Conservation (phyloP, 169 alveolate genomes). For the Plasmodium chabaudi region DNA sequence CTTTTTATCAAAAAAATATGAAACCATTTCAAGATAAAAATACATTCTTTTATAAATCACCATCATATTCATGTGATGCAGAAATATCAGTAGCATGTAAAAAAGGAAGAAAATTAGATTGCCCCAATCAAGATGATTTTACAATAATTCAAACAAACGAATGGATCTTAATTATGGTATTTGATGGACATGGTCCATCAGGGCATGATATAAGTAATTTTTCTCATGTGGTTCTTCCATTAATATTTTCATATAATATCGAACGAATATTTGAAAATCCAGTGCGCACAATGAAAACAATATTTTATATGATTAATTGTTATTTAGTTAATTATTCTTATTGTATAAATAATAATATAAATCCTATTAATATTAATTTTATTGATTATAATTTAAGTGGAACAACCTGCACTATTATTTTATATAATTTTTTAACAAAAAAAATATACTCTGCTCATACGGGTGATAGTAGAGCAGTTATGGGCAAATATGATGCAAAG, state of each 20-base stretch:
- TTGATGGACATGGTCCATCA: constrained; percentile 90
- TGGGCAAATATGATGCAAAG: constrained; percentile 79
- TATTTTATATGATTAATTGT: constrained; percentile 76
- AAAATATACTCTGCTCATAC: constrained; percentile 84
- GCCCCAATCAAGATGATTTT: constrained; percentile 87
- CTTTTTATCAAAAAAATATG: constrained; percentile 43
- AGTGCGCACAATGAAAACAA: constrained; percentile 53
- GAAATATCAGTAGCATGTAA: constrained; percentile 78
- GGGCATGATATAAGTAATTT: constrained; percentile 88
- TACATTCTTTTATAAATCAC: constrained; percentile 75
- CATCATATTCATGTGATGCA: constrained; percentile 75
- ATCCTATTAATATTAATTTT: constrained; percentile 80
- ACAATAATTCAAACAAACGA: constrained; percentile 81
- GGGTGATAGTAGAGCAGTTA: constrained; percentile 87
- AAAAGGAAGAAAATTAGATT: constrained; percentile 85
- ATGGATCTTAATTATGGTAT: constrained; percentile 84
- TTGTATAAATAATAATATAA: constrained; percentile 80
- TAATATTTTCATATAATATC: constrained; percentile 77
- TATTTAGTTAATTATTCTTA: constrained; percentile 80
- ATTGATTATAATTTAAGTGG: constrained; percentile 87
- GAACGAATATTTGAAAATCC: constrained; percentile 75
- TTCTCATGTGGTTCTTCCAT: constrained; percentile 82
- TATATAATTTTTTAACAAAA: constrained; percentile 75
- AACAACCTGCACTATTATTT: constrained; percentile 83
- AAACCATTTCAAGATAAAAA: constrained; percentile 75